Evolutionary conservation across 2,329 filamentous ascomycete genomes (phyloP).

Genomic region (Ophidiomyces ophidiicola): DNA sequence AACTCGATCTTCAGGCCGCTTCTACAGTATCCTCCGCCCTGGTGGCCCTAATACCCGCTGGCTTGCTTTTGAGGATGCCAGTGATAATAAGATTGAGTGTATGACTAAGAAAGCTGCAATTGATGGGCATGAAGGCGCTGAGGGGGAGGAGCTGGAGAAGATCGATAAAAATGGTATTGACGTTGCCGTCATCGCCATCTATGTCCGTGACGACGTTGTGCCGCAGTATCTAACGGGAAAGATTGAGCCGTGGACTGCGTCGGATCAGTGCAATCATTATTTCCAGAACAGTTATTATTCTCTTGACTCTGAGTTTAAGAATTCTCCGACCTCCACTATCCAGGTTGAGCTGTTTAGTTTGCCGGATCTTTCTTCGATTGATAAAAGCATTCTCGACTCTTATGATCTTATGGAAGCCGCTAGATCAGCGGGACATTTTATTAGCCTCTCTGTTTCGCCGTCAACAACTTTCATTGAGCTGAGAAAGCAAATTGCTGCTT

Average conservation of each 20-base stretch:
- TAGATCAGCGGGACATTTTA: constrained; percentile 21
- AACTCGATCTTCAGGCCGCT: constrained; percentile 45
- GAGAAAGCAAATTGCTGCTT: constrained; percentile 27
- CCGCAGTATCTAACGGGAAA: constrained; percentile 31
- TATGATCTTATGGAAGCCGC: constrained; percentile 33
- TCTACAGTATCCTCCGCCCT: constrained; percentile 49
- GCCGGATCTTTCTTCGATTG: constrained; percentile 23
- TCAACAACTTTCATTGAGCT: constrained; percentile 26
- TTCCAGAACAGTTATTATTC: constrained; percentile 23
- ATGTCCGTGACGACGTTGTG: constrained; percentile 41
- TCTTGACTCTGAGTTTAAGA: constrained; percentile 3
- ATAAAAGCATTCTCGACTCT: constrained; percentile 31
- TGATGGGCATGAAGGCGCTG: constrained; percentile 39
- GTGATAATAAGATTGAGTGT: constrained; percentile 44
- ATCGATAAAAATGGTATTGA: constrained; percentile 34
- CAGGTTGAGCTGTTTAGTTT: constrained; percentile 33
- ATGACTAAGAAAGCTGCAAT: constrained; percentile 46
- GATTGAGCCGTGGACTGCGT: constrained; percentile 38
- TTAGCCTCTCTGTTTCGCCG: constrained; percentile 1
- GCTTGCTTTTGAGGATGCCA: constrained; percentile 47
- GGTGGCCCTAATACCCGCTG: constrained; percentile 44
- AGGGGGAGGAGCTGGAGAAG: constrained; percentile 27
- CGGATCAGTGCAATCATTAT: constrained; percentile 31
- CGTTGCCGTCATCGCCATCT: constrained; percentile 45
- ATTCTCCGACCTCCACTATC: constrained; percentile 15